Base-by-base conservation (phyloP, 805 yeast species). In the Cyberlindnera xishuangbannaensis region DNA sequence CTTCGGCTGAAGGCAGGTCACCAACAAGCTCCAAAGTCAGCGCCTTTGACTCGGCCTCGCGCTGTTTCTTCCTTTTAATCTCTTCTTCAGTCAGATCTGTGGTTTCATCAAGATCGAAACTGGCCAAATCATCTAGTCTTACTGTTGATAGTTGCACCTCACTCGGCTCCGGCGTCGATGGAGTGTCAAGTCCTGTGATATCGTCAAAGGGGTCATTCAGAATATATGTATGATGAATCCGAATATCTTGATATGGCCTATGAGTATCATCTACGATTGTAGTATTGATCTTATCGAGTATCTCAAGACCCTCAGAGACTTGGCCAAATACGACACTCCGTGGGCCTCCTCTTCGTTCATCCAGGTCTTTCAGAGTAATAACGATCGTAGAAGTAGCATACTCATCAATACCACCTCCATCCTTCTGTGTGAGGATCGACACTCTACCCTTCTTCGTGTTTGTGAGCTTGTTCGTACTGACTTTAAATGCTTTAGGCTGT, bases 11-110 rank as follows among this genome's bases (percentile, higher is more conserved):
- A 1, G 81, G 78, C 7, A 79, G 42, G 44, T 79, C 85, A 0
- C 83, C 83, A 27, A 79, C 60, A 40, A 78, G 56, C 45, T 79
- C 84, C 30, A 79, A 55, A 1, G 84, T 69, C 21, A 79, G 50
- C 2, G 83, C 82, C 36, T 74, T 74, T 3, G 77, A 59, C 4
- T 64, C 56, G 1, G 77, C 65, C 22, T 64, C 65, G 14, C 50
- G 55, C 15, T 56, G 59, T 18, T 45, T 41, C 27, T 45, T 41
- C 25, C 45, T 34, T 28, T 51, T 48, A 11, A 48, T 43, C 23
- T 51, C 57, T 12, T 41, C 50, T 20, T 58, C 64, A 15, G 56
- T 37, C 14, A 39, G 40, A 12, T 49, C 50, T 6, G 47, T 53
- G 39, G 19, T 15, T 2, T 34, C 43, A 3, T 45, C 52, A 4